Percentiles rank a stretch among this genome's conserved stretches.
phyloP scores from a whole-genome alignment of 805 yeast genomes.

The Suhomyces canberraensis region DNA sequence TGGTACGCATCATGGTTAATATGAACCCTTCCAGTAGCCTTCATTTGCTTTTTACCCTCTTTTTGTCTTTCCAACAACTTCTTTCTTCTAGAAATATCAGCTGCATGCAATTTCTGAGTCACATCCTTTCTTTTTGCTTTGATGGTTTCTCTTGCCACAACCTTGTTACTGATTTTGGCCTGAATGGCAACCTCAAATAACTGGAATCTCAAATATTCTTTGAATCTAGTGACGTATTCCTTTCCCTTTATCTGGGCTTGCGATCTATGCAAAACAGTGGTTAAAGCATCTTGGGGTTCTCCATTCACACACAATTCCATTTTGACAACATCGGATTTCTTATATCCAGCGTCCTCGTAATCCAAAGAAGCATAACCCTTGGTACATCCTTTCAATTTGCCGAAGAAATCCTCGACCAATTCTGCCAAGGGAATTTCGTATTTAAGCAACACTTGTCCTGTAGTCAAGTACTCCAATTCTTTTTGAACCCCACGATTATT shows the following conservation, averaged over 20 bases:
- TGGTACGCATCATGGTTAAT: conserved; percentile 87
- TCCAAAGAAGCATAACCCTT: conserved; percentile 93
- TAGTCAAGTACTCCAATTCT: conserved; percentile 70
- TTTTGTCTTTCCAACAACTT: conserved; percentile 85
- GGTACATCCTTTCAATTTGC: conserved; percentile 84
- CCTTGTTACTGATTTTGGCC: conserved; percentile 75
- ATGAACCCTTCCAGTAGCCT: conserved; percentile 70
- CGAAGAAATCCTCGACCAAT: conserved; percentile 92
- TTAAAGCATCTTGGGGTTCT: conserved; percentile 82
- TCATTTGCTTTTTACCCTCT: conserved; percentile 87
- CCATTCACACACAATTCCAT: conserved; percentile 89
- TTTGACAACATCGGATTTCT: conserved; percentile 75
- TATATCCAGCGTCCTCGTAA: conserved; percentile 91
- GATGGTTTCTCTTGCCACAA: conserved; percentile 88
- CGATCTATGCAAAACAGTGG: conserved; percentile 82
- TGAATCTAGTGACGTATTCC: conserved; percentile 80
- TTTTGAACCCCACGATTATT: conserved; percentile 78
- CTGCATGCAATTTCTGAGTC: conserved; percentile 88
- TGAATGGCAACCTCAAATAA: conserved; percentile 91
- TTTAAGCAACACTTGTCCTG: conserved; percentile 77
- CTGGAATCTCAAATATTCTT: conserved; percentile 75
- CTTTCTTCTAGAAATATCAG: conserved; percentile 87
- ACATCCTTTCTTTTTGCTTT: conserved; percentile 94
- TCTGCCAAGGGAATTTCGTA: conserved; percentile 85
- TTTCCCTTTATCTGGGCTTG: conserved; percentile 71